Conservation (phyloP, 352 stramenopile species). For the Phytophthora multivora region DNA sequence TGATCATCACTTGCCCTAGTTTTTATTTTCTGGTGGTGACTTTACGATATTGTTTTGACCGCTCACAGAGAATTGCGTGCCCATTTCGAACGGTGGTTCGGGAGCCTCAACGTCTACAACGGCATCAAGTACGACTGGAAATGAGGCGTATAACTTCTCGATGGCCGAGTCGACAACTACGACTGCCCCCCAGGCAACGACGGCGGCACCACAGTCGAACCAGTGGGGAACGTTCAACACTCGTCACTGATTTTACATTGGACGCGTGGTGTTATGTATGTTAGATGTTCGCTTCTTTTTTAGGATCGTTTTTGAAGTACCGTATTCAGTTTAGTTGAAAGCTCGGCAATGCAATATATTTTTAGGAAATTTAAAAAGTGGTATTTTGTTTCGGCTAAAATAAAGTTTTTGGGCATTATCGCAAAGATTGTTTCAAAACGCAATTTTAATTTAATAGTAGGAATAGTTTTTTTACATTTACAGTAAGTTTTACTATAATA, state of each 20-base stretch:
- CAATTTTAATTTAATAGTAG: too few species aligned
- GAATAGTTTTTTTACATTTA: too few species aligned
- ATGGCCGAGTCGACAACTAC: not conserved
- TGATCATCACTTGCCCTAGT: not conserved
- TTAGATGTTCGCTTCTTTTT: too few species aligned
- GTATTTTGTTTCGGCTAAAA: too few species aligned
- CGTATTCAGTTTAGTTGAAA: too few species aligned
- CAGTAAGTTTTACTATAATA: too few species aligned
- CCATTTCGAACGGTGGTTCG: conserved; percentile 29
- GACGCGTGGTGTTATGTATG: too few species aligned
- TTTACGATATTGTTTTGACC: not conserved
- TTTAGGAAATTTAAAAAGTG: too few species aligned
- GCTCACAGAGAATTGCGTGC: conserved; percentile 36
- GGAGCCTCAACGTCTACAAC: not conserved
- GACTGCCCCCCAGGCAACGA: not conserved
- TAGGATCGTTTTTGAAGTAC: too few species aligned
- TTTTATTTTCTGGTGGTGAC: not conserved
- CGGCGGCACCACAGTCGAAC: not conserved
- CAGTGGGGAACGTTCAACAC: conserved; percentile 2
- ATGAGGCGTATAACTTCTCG: conserved; percentile 1
- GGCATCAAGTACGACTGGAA: not conserved
- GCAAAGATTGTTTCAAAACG: too few species aligned
- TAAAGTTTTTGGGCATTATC: too few species aligned
- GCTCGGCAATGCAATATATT: too few species aligned
- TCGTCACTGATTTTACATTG: not conserved